Conservation (phyloP, 257 asterid genomes). For the Paulownia fortunei region DNA sequence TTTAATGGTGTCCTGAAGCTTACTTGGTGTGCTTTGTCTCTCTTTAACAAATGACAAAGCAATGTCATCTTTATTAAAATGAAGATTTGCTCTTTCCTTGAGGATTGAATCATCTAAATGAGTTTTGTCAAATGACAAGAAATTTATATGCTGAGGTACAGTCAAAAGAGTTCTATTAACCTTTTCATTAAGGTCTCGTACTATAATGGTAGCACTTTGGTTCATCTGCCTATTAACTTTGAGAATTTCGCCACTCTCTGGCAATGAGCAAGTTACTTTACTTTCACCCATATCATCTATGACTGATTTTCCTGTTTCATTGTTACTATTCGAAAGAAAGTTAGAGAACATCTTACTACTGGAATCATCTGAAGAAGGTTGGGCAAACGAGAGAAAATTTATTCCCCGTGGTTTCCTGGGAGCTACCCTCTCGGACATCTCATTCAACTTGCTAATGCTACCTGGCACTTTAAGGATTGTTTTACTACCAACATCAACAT, state of each 20-base stretch:
- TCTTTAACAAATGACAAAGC: slow-evolving; percentile 31
- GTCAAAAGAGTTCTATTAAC: slow-evolving; percentile 28
- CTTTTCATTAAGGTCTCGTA: slow-evolving; percentile 20
- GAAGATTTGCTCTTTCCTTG: slow-evolving; percentile 18
- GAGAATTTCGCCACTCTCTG: slow-evolving; percentile 24
- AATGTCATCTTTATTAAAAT: slow-evolving; percentile 26
- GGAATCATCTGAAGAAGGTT: slow-evolving; percentile 51
- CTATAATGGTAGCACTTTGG: slow-evolving; percentile 23
- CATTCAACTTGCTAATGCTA: slow-evolving; percentile 38
- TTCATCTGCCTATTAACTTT: slow-evolving; percentile 38
- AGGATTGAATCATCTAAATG: slow-evolving; percentile 29
- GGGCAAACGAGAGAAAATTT: slow-evolving; percentile 80
- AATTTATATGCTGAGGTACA: slow-evolving; percentile 42
- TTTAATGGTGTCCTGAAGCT: slow-evolving; percentile 31
- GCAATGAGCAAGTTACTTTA: slow-evolving; percentile 27
- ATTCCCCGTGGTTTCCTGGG: slow-evolving; percentile 66
- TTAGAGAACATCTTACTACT: slow-evolving; percentile 41
- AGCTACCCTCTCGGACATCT: slow-evolving; percentile 37
- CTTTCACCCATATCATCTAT: slow-evolving; percentile 30
- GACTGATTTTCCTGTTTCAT: slow-evolving; percentile 40
- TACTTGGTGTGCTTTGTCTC: slow-evolving; percentile 29
- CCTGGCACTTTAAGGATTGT: slow-evolving; percentile 26
- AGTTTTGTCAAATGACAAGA: slow-evolving; percentile 38
- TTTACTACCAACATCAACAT: slow-evolving; percentile 31
- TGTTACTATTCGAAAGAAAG: slow-evolving; percentile 34